Base-by-base conservation (phyloP, 495 filamentous ascomycete genomes). In the Acidiella bohemica region DNA sequence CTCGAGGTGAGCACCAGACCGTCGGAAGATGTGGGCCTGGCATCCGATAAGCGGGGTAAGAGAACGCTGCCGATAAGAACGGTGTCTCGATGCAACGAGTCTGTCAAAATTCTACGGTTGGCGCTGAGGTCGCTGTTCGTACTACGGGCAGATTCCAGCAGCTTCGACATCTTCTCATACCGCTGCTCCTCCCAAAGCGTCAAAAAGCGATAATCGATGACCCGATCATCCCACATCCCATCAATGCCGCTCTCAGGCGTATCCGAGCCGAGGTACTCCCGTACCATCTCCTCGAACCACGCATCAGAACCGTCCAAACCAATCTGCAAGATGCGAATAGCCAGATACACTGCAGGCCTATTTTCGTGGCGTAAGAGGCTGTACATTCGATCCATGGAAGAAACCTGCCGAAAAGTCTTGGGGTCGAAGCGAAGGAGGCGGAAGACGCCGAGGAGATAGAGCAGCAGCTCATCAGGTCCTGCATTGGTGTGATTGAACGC, bases 141-240 rank as follows among this genome's bases (percentile, higher is more conserved):
- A 2, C 10, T 30, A 18, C 28, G 12, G 4, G 19, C 24, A 6
- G 14, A 4, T 10, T 45, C 17, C 53, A 45, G 5, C 7, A 30
- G 47, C 63, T 58, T 44, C 18, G 3, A 5, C n/a, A 40, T 16
- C 14, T 22, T 34, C 27, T 31, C 14, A 47, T 56, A 44, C 50
- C 58, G 50, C 36, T 63, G 55, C 49, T 84, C 76, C 57, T 93
- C 86, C 68, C 86, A 81, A 31, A 95, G 56, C 27, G 74, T 73
- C 32, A 96, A 64, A 56, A 93, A 88, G 20, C 75, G 71, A 62
- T 88, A 96, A 56, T 95, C 85, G 29, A 92, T 76, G 28, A 55
- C 54, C 39, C 67, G 71, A 16, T 76, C 84, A 57, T 99, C 92
- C 71, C 81, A 82, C 16, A 70, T 59, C 2, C 76, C 84, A 44